Evolutionary conservation across 2,329 filamentous ascomycete genomes (phyloP).

Genomic region (Chalara sp.): DNA sequence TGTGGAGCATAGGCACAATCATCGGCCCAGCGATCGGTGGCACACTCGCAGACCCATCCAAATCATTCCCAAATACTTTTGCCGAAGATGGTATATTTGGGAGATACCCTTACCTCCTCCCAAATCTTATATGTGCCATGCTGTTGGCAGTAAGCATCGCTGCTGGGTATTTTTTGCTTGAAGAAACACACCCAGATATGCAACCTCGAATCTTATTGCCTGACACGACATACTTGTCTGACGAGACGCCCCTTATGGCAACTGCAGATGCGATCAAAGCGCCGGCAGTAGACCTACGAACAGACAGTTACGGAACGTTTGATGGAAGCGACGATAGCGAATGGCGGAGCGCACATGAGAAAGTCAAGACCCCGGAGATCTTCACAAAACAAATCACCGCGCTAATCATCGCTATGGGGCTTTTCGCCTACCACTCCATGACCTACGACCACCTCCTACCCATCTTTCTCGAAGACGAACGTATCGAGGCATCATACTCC

Average conservation of each 20-base stretch:
- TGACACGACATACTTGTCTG: slow-evolving; percentile 43
- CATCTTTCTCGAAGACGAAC: slow-evolving; percentile 83
- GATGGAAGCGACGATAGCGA: slow-evolving; percentile 22
- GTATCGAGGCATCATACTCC: slow-evolving; percentile 28
- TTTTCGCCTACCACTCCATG: slow-evolving; percentile 95
- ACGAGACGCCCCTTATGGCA: slow-evolving; percentile 62
- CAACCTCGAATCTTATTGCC: slow-evolving; percentile 45
- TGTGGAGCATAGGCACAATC: slow-evolving; percentile 88
- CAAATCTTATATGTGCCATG: slow-evolving; percentile 74
- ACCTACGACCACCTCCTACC: slow-evolving; percentile 87
- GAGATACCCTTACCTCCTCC: slow-evolving; percentile 78
- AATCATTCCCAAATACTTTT: slow-evolving; percentile 67
- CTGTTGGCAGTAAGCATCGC: slow-evolving; percentile 74
- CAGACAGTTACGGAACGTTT: slow-evolving; percentile 77
- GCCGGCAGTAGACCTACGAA: slow-evolving; percentile 64
- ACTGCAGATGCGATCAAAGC: slow-evolving; percentile 69
- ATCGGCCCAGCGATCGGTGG: slow-evolving; percentile 85
- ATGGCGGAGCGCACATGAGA: slow-evolving; percentile 25
- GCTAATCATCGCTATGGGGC: slow-evolving; percentile 73
- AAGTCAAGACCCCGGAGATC: slow-evolving; percentile 30
- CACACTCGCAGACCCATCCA: slow-evolving; percentile 71
- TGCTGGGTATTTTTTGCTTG: slow-evolving; percentile 71
- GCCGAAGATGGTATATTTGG: slow-evolving; percentile 63
- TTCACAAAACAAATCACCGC: slow-evolving; percentile 63
- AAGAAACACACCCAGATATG: slow-evolving; percentile 86